Evolutionary conservation across 768 basidiomycete species (phyloP).

Genomic region (Tricholomella constricta): DNA sequence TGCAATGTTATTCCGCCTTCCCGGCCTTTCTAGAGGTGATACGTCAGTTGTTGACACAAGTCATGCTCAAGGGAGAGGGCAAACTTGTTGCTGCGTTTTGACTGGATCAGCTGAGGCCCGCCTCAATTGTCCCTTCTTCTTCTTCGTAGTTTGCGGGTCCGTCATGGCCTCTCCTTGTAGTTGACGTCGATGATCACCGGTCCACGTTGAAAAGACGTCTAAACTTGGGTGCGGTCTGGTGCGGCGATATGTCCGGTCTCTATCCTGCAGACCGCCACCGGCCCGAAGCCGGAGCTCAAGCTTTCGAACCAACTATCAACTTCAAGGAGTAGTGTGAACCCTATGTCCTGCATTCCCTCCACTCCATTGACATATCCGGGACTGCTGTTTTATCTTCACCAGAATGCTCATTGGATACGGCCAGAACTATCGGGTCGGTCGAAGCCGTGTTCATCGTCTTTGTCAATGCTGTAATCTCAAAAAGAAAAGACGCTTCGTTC

Average conservation of each 20-base stretch:
- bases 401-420: slow-evolving; percentile 49
- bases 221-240: background rate
- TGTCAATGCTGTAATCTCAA: slow-evolving; percentile 58
- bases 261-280: background rate
- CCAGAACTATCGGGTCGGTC: slow-evolving; percentile 53
- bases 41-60: background rate
- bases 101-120: background rate
- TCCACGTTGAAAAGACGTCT: background rate
- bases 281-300: too few species aligned
- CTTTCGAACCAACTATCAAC: background rate
- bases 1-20: background rate
- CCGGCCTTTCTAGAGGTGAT: slow-evolving; percentile 2
- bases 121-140: slow-evolving; percentile 9
- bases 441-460: slow-evolving; percentile 54
- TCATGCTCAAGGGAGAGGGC: background rate
- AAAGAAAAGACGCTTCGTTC: slow-evolving; percentile 44
- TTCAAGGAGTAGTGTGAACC: background rate
- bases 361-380: slow-evolving; percentile 17
- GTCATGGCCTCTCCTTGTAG: slow-evolving; percentile 3
- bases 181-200: background rate
- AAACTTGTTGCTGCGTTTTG: slow-evolving; percentile 4
- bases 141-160: slow-evolving; percentile 5
- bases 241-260: background rate
- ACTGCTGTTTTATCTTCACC: slow-evolving; percentile 34
- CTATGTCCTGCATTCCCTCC: background rate